Evolutionary conservation across 192 early-diverging fungal genomes (phyloP).

Genomic region (Coemansia sp.): DNA sequence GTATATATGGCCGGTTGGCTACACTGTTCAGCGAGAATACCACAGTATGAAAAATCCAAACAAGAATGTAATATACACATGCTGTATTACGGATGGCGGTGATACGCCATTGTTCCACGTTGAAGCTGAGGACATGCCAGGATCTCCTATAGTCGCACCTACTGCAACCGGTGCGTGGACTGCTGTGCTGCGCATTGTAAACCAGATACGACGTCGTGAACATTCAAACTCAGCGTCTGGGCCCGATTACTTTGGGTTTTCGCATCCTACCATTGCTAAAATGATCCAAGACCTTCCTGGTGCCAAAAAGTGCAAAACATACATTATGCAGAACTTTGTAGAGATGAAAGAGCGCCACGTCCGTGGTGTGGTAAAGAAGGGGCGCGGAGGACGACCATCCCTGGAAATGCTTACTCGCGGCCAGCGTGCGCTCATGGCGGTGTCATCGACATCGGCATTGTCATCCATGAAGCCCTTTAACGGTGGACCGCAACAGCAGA

Average conservation of each 20-base stretch:
- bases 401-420: conserved; percentile 43
- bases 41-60: conserved; percentile 70
- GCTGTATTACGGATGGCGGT: conserved; percentile 72
- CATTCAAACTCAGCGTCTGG: conserved; percentile 81
- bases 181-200: conserved; percentile 71
- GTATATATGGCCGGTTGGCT: conserved; percentile 92
- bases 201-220: conserved; percentile 75
- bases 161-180: conserved; percentile 93
- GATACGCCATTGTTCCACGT: conserved; percentile 81
- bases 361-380: conserved; percentile 56
- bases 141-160: conserved; percentile 64
- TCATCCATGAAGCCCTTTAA: conserved; percentile 19
- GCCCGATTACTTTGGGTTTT: conserved; percentile 90
- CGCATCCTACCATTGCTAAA: conserved; percentile 79
- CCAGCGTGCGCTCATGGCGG: conserved; percentile 38
- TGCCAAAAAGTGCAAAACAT: conserved; percentile 68
- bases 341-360: conserved; percentile 62
- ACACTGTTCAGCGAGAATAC: conserved; percentile 68
- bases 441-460: neutral
- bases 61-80: conserved; percentile 63
- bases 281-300: conserved; percentile 87
- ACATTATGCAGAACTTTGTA: conserved; percentile 69
- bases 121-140: conserved; percentile 75
- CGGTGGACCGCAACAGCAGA: too few species aligned
- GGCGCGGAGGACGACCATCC: conserved; percentile 40